Evolutionary conservation across 495 filamentous ascomycete species (phyloP).

Genomic region (Podospora sp.): DNA sequence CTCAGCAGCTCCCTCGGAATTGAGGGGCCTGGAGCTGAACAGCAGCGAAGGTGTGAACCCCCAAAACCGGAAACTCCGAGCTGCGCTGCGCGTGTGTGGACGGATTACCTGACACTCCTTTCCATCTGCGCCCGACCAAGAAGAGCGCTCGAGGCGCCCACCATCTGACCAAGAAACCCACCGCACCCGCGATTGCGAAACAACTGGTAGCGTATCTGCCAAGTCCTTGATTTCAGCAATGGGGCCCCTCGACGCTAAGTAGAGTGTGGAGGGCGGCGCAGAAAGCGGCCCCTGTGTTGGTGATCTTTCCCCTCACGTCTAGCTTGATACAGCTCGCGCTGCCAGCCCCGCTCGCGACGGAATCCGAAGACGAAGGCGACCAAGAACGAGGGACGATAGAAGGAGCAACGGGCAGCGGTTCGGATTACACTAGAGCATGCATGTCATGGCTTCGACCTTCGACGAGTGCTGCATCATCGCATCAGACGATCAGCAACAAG

Average conservation of each 20-base stretch:
- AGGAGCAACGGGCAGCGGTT: background rate
- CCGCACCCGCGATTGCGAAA: background rate
- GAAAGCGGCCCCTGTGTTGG: background rate
- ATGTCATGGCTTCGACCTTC: background rate
- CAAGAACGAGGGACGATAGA: background rate
- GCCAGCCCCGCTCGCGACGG: background rate
- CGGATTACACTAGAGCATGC: background rate
- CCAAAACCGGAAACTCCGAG: background rate
- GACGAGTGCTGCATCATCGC: background rate
- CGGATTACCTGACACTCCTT: too few species aligned
- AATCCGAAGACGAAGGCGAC: too few species aligned
- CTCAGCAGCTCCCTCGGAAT: background rate
- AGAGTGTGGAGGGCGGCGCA: background rate
- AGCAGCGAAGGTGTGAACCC: background rate
- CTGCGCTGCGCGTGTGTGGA: background rate
- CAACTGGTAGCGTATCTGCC: background rate
- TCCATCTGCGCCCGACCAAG: background rate
- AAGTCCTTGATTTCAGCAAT: background rate
- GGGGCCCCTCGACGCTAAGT: background rate
- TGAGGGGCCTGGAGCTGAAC: background rate
- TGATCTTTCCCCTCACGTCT: background rate
- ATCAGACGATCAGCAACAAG: background rate
- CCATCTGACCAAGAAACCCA: background rate
- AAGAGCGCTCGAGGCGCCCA: background rate
- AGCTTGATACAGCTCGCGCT: background rate